A percentile compares a stretch with the other conserved stretches of the same genome.
Conservation (phyloP, 257 asterid genomes). For the Solanum microdontum region DNA sequence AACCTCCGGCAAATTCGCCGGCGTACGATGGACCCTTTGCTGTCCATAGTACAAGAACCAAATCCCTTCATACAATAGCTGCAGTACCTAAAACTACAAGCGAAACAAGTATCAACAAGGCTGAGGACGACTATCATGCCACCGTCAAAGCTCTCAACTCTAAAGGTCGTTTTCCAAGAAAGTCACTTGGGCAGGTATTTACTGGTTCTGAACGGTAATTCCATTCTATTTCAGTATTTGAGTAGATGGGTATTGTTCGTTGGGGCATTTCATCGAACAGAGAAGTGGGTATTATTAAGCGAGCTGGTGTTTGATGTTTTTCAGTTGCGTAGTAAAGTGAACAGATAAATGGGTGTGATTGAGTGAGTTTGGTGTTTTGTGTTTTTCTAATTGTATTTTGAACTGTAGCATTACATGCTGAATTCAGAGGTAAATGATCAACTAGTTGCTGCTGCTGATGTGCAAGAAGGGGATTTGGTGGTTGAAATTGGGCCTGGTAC, state of each 20-base stretch:
- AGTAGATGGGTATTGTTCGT: background rate
- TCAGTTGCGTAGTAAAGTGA: background rate
- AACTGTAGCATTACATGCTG: conserved; percentile 87
- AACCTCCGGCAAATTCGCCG: conserved; percentile 9
- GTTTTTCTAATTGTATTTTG: background rate
- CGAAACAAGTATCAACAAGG: conserved; percentile 23
- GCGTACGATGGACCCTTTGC: conserved; percentile 8
- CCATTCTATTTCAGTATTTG: background rate
- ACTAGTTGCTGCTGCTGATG: conserved; percentile 59
- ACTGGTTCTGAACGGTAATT: background rate
- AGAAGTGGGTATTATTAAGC: background rate
- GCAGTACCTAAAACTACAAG: conserved; percentile 4
- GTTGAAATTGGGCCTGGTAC: conserved; percentile 97
- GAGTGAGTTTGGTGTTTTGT: background rate
- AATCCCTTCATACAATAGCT: background rate
- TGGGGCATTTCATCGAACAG: background rate
- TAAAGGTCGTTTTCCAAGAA: conserved; percentile 83
- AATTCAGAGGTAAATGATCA: conserved; percentile 61
- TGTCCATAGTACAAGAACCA: background rate
- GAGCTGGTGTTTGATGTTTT: background rate
- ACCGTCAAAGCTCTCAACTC: conserved; percentile 94
- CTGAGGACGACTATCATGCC: conserved; percentile 68
- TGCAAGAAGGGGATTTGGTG: conserved; percentile 76
- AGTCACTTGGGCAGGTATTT: conserved; percentile 83
- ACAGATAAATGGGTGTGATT: background rate